phyloP scores from a whole-genome alignment of 768 basidiomycete genomes.

The Pleurotus pulmonarius region DNA sequence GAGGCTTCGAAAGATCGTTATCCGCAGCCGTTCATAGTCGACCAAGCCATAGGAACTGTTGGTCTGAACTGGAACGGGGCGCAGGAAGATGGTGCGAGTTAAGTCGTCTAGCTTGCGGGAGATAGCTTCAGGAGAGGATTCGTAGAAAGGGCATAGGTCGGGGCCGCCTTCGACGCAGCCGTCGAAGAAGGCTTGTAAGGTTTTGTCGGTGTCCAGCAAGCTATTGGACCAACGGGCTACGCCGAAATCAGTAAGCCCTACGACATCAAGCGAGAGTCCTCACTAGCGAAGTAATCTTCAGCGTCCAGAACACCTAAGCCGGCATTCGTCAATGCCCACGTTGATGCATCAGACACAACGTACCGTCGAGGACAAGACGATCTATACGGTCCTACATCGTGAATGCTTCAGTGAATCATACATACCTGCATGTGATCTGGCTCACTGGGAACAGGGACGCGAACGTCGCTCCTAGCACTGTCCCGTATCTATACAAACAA shows the following conservation, averaged over 20 bases:
- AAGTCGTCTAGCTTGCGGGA: conserved; percentile 12
- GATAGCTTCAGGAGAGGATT: conserved; percentile 12
- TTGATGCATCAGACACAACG: background rate
- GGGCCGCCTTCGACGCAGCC: conserved; percentile 18
- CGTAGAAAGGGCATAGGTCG: conserved; percentile 17
- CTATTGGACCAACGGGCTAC: too few relatives aligned
- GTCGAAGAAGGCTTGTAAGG: conserved; percentile 17
- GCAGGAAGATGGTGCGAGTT: conserved; percentile 8
- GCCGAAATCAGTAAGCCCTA: background rate
- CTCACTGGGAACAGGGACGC: conserved; percentile 31
- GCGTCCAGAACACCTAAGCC: conserved; percentile 19
- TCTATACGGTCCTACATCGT: conserved; percentile 24
- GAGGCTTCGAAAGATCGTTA: conserved; percentile 15
- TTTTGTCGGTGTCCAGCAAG: conserved; percentile 16
- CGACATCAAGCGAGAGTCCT: background rate
- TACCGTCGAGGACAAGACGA: conserved; percentile 28
- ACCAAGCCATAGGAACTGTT: conserved; percentile 16
- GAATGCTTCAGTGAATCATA: background rate
- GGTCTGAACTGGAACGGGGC: conserved; percentile 16
- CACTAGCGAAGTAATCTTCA: conserved; percentile 21
- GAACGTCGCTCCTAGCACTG: conserved; percentile 26
- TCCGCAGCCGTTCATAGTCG: conserved; percentile 15
- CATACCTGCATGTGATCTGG: background rate
- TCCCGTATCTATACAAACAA: conserved; percentile 19
- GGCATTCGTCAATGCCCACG: background rate